Evolutionary conservation across 2,329 filamentous ascomycete genomes (phyloP), one percentile per base, ranked within the genome.

Genomic region (Exophiala xenobiotica): DNA sequence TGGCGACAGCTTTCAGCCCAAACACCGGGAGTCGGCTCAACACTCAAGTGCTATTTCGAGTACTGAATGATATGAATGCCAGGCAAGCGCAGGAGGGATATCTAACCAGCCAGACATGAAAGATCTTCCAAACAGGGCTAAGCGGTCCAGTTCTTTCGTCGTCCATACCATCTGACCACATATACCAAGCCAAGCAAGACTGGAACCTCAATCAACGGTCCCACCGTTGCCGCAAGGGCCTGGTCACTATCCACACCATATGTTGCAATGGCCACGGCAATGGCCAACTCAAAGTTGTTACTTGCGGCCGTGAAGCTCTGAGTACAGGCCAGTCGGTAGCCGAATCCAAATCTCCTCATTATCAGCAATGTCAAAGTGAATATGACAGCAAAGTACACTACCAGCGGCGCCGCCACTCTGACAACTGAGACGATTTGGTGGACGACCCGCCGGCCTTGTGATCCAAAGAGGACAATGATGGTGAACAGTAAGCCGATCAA

Each of bases 271-370:
- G 88, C 88, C 0, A 96, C 90, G 0, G 90, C 90, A 69, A 96
- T 95, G 0, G 90, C 89, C 19, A 96, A 73, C 72, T 96, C 90
- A 63, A 96, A 96, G 66, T 96, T 95, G 65, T 96, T 96, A 67
- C 90, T 95, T 1, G 88, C 87, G 0, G 89, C 91, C 0, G 88
- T 95, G 63, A 95, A 93, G 64, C 87, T 90, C 70, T 95, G 89
- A 1, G 89, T 92, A 8, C 79, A 78, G 1, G 80, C 78, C 1
- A 90, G 67, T 27, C 78, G 77, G 65, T 95, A 95, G 0, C 81
- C 82, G 52, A 90, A 90, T 0, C 88, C 86, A n/a, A 86, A 70
- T n/a, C 75, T 78, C 42, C 78, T 75, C 2, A 82, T 78, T 1
- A 84, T 70, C 37, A 73, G 74, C 1, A 93, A 72, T 0, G 88